Percentiles rank a stretch among this genome's conserved stretches.
These are phyloP conservation scores for Boletus insuetus DNA, from an alignment of 768 basidiomycete species.

Conservation along the genomic window DNA sequence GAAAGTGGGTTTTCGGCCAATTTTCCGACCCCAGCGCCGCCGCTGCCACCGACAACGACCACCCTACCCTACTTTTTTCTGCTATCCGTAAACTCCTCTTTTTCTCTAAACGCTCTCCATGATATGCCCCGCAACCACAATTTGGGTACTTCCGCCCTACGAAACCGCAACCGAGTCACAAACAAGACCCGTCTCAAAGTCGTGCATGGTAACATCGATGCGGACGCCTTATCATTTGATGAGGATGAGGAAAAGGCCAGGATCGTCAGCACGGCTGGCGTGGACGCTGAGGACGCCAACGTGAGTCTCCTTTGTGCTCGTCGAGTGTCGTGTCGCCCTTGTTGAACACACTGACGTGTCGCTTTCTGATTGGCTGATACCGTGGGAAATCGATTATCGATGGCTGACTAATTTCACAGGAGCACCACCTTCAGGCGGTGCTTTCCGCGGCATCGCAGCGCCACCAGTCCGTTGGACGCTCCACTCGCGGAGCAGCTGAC, in stretches of 20 bases:
- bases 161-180: slow-evolving; percentile 88
- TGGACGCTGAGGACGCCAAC: slow-evolving; percentile 91
- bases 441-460: slow-evolving; percentile 53
- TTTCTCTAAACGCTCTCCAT: slow-evolving; percentile 53
- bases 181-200: slow-evolving; percentile 90
- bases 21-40: slow-evolving; percentile 59
- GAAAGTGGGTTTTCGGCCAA: slow-evolving; percentile 60
- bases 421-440: slow-evolving; percentile 58
- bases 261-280: slow-evolving; percentile 79
- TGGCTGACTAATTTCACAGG: slow-evolving; percentile 54
- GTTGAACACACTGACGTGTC: slow-evolving; percentile 45
- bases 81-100: slow-evolving; percentile 39
- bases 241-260: slow-evolving; percentile 86
- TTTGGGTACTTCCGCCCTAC: slow-evolving; percentile 72
- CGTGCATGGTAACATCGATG: slow-evolving; percentile 77
- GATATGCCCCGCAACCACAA: slow-evolving; percentile 84
- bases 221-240: slow-evolving; percentile 74
- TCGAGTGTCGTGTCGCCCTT: slow-evolving; percentile 38
- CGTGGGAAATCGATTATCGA: slow-evolving; percentile 49
- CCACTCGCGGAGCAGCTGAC: slow-evolving; percentile 35
- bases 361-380: slow-evolving; percentile 42
- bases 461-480: slow-evolving; percentile 37
- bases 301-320: slow-evolving; percentile 54
- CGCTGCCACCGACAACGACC: slow-evolving; percentile 51
- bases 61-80: slow-evolving; percentile 27